Evolutionary conservation across 345 rosid genomes (phyloP).

Genomic region (Salix purpurea): DNA sequence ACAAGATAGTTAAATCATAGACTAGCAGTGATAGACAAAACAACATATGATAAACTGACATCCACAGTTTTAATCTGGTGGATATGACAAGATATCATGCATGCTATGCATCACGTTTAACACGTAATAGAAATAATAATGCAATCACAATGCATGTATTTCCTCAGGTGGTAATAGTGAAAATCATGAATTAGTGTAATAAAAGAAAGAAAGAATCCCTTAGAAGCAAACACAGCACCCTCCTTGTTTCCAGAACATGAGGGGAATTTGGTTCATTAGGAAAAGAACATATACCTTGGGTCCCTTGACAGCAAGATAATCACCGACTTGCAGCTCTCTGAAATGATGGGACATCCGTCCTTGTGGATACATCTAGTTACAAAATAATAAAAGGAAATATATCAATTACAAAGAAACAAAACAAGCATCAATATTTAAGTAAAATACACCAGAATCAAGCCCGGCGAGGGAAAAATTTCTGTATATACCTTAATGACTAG

Average conservation of each 20-base stretch:
- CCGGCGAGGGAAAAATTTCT: conserved; percentile 3
- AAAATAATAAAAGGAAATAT: conserved; percentile 10
- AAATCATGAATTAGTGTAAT: background rate
- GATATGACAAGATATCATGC: background rate
- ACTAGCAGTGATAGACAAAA: too few species aligned
- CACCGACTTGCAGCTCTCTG: conserved; percentile 84
- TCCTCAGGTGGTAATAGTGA: background rate
- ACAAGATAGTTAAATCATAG: background rate
- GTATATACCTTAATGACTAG: conserved; percentile 74
- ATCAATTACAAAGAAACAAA: background rate
- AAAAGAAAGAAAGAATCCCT: too few species aligned
- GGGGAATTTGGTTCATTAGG: background rate
- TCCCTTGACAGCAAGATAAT: conserved; percentile 84
- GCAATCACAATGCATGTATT: background rate
- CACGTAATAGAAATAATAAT: background rate
- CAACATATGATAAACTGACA: too few species aligned
- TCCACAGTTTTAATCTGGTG: too few species aligned
- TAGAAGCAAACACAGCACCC: background rate
- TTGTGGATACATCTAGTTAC: conserved; percentile 86
- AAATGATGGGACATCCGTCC: conserved; percentile 99
- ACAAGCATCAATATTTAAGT: background rate
- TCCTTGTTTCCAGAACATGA: background rate
- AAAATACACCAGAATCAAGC: conserved; percentile 6
- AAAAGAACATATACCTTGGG: conserved; percentile 65
- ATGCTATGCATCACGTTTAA: background rate